Percentiles rank a stretch among this genome's conserved stretches.
Evolutionary conservation across 129 eudicot species (phyloP).

Genomic region (carrot (Daucus carota)): DH1_v3.0 NC_030388.2:28263001-28263500

Average conservation of each 20-base stretch:
- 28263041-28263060: background rate
- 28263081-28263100: background rate
- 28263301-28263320: background rate
- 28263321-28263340: too few species aligned
- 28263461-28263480: too few species aligned
- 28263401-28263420: too few species aligned
- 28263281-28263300: background rate
- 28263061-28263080: background rate
- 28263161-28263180: background rate
- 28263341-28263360: too few species aligned
- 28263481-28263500: too few species aligned
- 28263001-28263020: slow-evolving; percentile 9
- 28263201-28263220: slow-evolving; percentile 5
- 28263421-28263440: too few species aligned
- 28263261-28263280: background rate
- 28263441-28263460: too few species aligned
- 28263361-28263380: too few species aligned
- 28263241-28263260: background rate
- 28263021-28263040: background rate
- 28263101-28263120: slow-evolving; percentile 2
- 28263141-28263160: background rate
- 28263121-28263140: background rate
- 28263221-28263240: background rate
- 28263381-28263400: too few species aligned
- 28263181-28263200: slow-evolving; percentile 1